A percentile compares a stretch with the other conserved stretches of the same genome.
Conservation (phyloP, 345 rosid species). For the Pseudoturritis turrita region DNA sequence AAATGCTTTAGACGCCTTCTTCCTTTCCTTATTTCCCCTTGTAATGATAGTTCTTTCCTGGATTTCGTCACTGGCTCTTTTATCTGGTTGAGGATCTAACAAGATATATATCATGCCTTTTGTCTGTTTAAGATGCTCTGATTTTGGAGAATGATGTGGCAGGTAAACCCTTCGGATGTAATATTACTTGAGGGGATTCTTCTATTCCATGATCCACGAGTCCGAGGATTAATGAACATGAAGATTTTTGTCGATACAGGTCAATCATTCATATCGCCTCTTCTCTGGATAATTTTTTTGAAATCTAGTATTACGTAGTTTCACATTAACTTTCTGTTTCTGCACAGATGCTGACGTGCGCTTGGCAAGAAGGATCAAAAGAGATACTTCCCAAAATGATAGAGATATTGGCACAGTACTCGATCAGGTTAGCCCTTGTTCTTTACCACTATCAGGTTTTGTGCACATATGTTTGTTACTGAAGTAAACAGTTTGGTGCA, state of each 20-base stretch:
- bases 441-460: not conserved
- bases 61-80: not conserved
- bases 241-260: conserved; percentile 96
- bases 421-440: conserved; percentile 67
- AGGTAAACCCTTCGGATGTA: conserved; percentile 94
- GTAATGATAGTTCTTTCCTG: not conserved
- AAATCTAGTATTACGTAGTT: not conserved
- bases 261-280: conserved; percentile 21
- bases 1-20: not conserved
- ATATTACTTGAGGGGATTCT: conserved; percentile 89
- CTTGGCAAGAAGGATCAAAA: conserved; percentile 89
- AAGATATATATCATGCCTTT: not conserved
- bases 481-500: conserved; percentile 37
- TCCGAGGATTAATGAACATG: conserved; percentile 88
- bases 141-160: conserved; percentile 25
- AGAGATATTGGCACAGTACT: conserved; percentile 80
- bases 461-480: not conserved
- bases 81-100: conserved; percentile 1
- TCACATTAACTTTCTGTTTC: conserved; percentile 32
- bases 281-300: not conserved
- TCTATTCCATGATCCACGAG: conserved; percentile 74
- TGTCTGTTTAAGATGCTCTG: not conserved
- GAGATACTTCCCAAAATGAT: conserved; percentile 78
- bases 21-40: not conserved
- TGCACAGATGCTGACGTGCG: conserved; percentile 97